Evolutionary conservation across 306 rosid genomes (phyloP), one percentile per base, ranked within the genome.

Genomic region (Castanopsis chinensis): DNA sequence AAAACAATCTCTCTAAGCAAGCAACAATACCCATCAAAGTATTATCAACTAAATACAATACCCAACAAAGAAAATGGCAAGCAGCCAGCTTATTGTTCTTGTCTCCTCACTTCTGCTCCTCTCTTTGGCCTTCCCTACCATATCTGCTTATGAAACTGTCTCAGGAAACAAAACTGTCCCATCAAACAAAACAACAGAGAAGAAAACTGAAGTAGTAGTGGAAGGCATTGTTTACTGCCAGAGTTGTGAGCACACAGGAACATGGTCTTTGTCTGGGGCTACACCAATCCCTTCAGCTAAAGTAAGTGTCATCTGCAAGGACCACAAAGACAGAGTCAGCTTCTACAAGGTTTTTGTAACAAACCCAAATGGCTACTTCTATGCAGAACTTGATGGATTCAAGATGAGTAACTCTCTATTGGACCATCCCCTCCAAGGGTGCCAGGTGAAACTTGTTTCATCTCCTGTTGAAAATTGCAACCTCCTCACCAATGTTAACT

Each of bases 161-260:
- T 1, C 53, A 41, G 45, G 12, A 41, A 41, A 41, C 45, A 41
- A 41, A 41, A 41, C 3, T 41, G 45, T 41, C 45, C 45, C 45
- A 8, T 8, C 45, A 49, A 49, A 11, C 53, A 49, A 49, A 49
- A 13, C 53, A 33, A 33, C 53, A 67, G 78, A 83, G 78, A 89
- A 90, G 84, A 82, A 85, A 43, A 73, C 73, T 19, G 86, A 88
- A 0, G 88, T 93, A 13, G 93, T 89, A 25, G 92, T 95, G 27
- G 99, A 95, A 83, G 90, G 97, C 12, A 53, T 81, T 37, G 96
- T 95, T 23, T 95, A 88, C 76, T 95, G 98, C 85, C 98, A 93
- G 84, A 93, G 86, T 85, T 96, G 99, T 82, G 87, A 89, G 5
- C 88, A 73, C 69, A 61, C 76, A 8, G 97, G 98, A 78, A 80